A percentile compares a stretch with the other conserved stretches of the same genome.
Evolutionary conservation across 2,329 filamentous ascomycete species (phyloP).

Genomic region (Aspergillus oerlinghausenensis): DNA sequence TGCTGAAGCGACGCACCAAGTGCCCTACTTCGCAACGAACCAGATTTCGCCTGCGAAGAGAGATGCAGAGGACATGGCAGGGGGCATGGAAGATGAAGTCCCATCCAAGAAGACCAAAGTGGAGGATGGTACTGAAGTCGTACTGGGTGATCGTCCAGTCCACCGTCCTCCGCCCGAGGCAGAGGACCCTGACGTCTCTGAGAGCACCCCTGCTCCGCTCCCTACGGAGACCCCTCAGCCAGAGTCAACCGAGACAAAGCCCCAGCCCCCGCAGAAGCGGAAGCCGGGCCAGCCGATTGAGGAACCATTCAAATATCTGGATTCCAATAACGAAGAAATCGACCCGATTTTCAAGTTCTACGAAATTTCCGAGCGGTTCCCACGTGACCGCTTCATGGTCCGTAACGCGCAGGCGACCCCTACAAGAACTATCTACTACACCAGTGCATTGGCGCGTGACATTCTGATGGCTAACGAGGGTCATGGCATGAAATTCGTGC

Average conservation of each 20-base stretch:
- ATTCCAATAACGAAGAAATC: slow-evolving; percentile 69
- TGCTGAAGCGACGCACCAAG: slow-evolving; percentile 30
- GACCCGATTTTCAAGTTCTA: slow-evolving; percentile 78
- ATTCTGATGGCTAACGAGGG: slow-evolving; percentile 86
- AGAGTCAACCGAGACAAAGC: slow-evolving; percentile 7
- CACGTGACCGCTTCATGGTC: slow-evolving; percentile 88
- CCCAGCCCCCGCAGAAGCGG: slow-evolving; percentile 30
- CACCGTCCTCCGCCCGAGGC: slow-evolving; percentile 27
- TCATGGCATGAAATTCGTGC: slow-evolving; percentile 88
- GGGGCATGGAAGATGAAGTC: slow-evolving; percentile 32
- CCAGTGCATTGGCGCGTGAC: slow-evolving; percentile 74
- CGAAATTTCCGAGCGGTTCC: slow-evolving; percentile 76
- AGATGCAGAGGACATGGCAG: slow-evolving; percentile 27
- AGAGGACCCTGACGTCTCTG: slow-evolving; percentile 18
- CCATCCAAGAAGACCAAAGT: slow-evolving; percentile 44
- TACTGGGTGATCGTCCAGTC: slow-evolving; percentile 35
- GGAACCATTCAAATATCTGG: slow-evolving; percentile 91
- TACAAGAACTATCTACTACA: slow-evolving; percentile 95
- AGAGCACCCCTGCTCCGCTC: slow-evolving; percentile 13
- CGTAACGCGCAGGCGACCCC: slow-evolving; percentile 85
- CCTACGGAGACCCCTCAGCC: slow-evolving; percentile 11
- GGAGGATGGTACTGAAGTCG: slow-evolving; percentile 34
- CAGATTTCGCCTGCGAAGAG: slow-evolving; percentile 28
- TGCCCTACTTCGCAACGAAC: slow-evolving; percentile 28
- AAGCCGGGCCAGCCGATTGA: slow-evolving; percentile 57